Base-by-base conservation (phyloP, 2,329 filamentous ascomycete genomes). In the Harringtonia lauricola region DNA sequence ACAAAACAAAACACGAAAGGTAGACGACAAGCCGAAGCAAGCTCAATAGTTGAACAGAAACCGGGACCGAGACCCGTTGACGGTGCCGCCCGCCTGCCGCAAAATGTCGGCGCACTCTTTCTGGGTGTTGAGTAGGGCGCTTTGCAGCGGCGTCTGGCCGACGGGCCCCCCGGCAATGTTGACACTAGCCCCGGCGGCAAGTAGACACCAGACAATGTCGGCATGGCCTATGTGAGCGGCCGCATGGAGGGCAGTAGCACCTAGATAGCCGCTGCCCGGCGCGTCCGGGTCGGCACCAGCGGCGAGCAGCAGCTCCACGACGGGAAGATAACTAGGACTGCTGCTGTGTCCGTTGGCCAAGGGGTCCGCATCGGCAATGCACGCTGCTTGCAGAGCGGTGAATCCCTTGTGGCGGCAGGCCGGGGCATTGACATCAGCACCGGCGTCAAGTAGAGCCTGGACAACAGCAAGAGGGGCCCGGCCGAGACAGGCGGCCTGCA, bases 401-500 rank as follows among this genome's bases (percentile, higher is more conserved):
- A 59, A 54, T 10, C 54, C 54, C 7, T 53, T 53, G 12, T 50
- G 39, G 17, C 44, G 47, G 13, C 39, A 45, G 35, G 51, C 36
- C 2, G 44, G 36, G 3, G 49, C 45, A 34, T 57, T 52, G 3
- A 53, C 47, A 2, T 51, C 40, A 3, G 55, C 53, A 1, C 52
- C 53, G 14, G 33, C 43, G 15, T 30, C 43, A 18, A 45, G 24
- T 15, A 44, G 42, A 9, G 6, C 13, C 18, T 18, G 21, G 9
- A 31, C 53, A 12, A 56, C 15, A 8, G 61, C 62, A 39, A 65
- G 57, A 2, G 64, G 57, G 1, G 52, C 51, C 2, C 60, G 58
- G 2, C 56, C 60, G 0, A 71, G 48, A 9, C 51, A 50, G n/a
- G 61, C 61, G 3, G 51, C 58, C 45, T 62, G 60, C 17, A 63